Conservation (phyloP, 371 early-diverging fungal species). For the Nematocida minor region DNA sequence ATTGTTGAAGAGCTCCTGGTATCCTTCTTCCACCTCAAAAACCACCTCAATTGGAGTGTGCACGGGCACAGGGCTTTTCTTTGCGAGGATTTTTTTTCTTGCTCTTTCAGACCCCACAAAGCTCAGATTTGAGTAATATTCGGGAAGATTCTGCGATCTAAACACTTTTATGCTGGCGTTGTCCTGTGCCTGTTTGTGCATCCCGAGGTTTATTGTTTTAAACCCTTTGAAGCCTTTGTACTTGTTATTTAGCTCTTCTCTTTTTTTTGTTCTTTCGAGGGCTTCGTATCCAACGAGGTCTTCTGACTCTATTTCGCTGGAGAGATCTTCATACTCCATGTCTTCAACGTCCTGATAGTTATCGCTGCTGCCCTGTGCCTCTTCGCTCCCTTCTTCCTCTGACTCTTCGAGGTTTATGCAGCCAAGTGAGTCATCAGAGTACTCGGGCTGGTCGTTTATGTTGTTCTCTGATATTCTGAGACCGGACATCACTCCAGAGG, state of each 20-base stretch:
- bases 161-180: conserved; percentile 18
- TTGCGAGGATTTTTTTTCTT: conserved; percentile 32
- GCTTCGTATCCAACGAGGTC: conserved; percentile 43
- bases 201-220: conserved; percentile 58
- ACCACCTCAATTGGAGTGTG: background rate
- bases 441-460: conserved; percentile 38
- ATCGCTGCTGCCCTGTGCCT: conserved; percentile 6
- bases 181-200: conserved; percentile 52
- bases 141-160: conserved; percentile 40
- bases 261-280: conserved; percentile 51
- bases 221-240: conserved; percentile 41
- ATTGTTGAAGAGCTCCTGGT: background rate
- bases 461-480: background rate
- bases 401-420: background rate
- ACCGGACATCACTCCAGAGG: background rate
- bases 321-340: background rate
- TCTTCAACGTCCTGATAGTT: background rate
- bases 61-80: conserved; percentile 40
- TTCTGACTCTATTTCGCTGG: background rate
- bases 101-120: conserved; percentile 29
- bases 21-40: background rate
- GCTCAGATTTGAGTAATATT: conserved; percentile 35
- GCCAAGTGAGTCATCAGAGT: conserved; percentile 12
- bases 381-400: conserved; percentile 13
- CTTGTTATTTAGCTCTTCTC: conserved; percentile 55